Conservation (phyloP, 306 rosid genomes). For the Fragaria ananassa region DNA sequence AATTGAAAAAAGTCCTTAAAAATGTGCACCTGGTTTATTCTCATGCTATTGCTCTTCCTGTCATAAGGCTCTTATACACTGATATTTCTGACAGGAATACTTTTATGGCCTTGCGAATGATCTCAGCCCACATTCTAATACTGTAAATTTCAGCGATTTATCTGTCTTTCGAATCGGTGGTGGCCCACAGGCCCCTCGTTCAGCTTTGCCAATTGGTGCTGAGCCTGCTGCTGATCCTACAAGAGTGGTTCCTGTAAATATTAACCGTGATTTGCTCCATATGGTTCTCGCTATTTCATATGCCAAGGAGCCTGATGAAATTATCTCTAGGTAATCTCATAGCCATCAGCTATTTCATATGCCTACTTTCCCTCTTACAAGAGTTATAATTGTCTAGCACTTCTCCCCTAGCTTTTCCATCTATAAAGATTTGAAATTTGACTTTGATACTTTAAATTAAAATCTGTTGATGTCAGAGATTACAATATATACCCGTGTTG, state of each 20-base stretch:
- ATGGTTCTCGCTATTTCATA: conserved; percentile 80
- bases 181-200: conserved; percentile 96
- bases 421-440: background rate
- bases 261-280: conserved; percentile 77
- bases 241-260: conserved; percentile 72
- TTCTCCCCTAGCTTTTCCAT: background rate
- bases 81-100: conserved; percentile 67
- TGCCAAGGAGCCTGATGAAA: conserved; percentile 89
- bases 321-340: conserved; percentile 70
- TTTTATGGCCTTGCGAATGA: conserved; percentile 89
- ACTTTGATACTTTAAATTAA: background rate
- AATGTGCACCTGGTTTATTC: conserved; percentile 13
- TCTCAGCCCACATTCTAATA: conserved; percentile 87
- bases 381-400: background rate
- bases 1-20: background rate
- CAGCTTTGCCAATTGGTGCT: conserved; percentile 97
- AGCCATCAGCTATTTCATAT: background rate
- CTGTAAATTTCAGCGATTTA: conserved; percentile 74
- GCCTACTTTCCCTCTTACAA: background rate
- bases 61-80: conserved; percentile 12
- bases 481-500: background rate
- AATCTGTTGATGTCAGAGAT: background rate
- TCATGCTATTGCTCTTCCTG: conserved; percentile 3
- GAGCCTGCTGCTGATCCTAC: conserved; percentile 96
- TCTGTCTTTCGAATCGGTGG: conserved; percentile 85